Evolutionary conservation across 768 basidiomycete species (phyloP), one percentile per base, ranked within the genome.

Genomic region (Paxillus rubicundulus): DNA sequence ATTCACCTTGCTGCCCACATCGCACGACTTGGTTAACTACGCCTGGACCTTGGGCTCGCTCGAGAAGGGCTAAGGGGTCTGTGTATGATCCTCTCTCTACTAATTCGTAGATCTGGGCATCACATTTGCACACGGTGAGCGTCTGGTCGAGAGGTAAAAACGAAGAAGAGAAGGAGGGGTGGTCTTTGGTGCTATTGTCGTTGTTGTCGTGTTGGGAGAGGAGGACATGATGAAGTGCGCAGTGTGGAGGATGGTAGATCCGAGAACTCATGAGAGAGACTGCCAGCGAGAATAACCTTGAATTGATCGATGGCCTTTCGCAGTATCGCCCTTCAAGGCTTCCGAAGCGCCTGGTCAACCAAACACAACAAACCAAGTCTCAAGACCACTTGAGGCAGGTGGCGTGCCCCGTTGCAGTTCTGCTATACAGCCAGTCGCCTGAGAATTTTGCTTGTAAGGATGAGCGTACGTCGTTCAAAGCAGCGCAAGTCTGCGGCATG

Each of bases 281-380:
- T 3, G 92, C 85, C 18, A 99, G 74, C 3, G 90, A 88, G 61
- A n/a, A 90, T 80, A 59, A 92, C 89, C 56, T 85, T 85, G 2
- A 99, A 73, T 64, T 95, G 93, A 50, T 98, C 96, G 39, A 99
- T 88, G 13, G 89, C 76, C 61, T 78, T 82, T 58, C 82, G 74
- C 24, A 82, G 76, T 32, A 92, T 65, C 12, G 70, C 74, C 61
- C 84, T 86, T 49, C 14, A 6, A 54, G 12, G 32, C 50, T 34
- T 57, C n/a, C n/a, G n/a, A n/a, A n/a, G n/a, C 47, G 20, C 41
- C 49, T 65, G 42, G 36, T 45, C 46, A 5, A 44, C 39, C 36
- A n/a, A 3, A 9, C 37, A 37, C 6, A 5, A 16, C 16, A 37
- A 14, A 43, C 33, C 24, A 14, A 40, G n/a, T 21, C 20, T 57